Conservation (phyloP, 1,284 basidiomycete genomes). For the Trichosporon asahii region DNA sequence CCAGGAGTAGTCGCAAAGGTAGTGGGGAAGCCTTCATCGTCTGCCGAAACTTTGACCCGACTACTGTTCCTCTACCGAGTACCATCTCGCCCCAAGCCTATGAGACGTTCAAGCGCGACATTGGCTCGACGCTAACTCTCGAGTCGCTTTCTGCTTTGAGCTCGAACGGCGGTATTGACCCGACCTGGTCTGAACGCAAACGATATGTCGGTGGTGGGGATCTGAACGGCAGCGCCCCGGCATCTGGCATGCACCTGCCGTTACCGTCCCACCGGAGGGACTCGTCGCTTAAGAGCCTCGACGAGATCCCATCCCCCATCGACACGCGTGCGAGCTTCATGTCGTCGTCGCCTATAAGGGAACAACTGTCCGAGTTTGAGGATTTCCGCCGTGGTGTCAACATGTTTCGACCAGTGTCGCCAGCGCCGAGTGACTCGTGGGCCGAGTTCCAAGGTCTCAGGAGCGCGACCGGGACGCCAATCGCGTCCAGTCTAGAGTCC, state of each 20-base stretch:
- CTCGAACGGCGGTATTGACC: slow-evolving; percentile 1
- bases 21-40: slow-evolving; percentile 59
- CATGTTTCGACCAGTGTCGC: slow-evolving; percentile 3
- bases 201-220: slow-evolving; percentile 45
- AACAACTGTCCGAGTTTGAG: background rate
- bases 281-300: slow-evolving; percentile 20
- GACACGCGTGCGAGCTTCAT: slow-evolving; percentile 1
- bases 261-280: slow-evolving; percentile 13
- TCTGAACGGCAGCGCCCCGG: slow-evolving; percentile 25
- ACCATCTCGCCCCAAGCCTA: slow-evolving; percentile 33
- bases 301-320: slow-evolving; percentile 18
- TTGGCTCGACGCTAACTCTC: slow-evolving; percentile 42
- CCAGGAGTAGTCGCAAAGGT: slow-evolving; percentile 51
- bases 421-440: slow-evolving; percentile 1
- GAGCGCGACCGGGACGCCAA: background rate
- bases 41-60: slow-evolving; percentile 54
- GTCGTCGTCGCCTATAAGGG: background rate
- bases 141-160: slow-evolving; percentile 37
- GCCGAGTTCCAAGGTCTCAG: background rate
- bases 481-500: background rate
- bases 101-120: slow-evolving; percentile 31
- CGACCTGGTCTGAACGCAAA: slow-evolving; percentile 39
- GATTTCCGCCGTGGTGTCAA: background rate
- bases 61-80: slow-evolving; percentile 39
- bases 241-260: background rate